Conservation (phyloP, 2,329 filamentous ascomycete genomes). For the Diaporthe caulivora region DNA sequence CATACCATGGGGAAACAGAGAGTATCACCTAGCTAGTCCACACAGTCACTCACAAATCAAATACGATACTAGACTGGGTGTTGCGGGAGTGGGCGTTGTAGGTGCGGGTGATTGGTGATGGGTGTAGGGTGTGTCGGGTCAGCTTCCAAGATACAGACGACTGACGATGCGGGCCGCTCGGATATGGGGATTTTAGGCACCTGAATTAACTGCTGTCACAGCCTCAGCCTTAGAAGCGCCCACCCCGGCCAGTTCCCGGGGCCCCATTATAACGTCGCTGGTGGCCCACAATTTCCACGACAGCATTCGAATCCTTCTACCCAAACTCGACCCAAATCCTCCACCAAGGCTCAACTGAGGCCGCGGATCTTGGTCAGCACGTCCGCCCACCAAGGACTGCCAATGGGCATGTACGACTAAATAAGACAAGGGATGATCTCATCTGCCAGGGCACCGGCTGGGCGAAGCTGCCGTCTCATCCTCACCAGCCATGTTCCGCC, state of each 20-base stretch:
- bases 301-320: constrained; percentile 18
- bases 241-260: background rate
- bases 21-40: too few species aligned
- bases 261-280: background rate
- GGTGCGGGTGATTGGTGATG: too few species aligned
- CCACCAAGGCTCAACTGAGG: constrained; percentile 20
- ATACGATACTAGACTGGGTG: too few species aligned
- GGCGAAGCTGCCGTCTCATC: background rate
- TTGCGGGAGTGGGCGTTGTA: too few species aligned
- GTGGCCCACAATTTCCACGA: background rate
- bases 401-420: background rate
- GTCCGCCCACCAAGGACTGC: background rate
- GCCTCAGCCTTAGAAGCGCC: constrained; percentile 6
- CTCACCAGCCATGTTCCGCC: background rate
- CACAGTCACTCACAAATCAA: too few species aligned
- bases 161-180: background rate
- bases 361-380: constrained; percentile 16
- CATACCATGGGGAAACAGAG: too few species aligned
- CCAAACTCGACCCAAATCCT: constrained; percentile 21
- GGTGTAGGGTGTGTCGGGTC: too few species aligned
- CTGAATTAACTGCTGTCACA: background rate
- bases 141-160: background rate
- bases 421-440: constrained; percentile 6
- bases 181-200: constrained; percentile 2
- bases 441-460: background rate